These are phyloP conservation scores for Thuja plicata DNA, from an alignment of 83 land plant species.

Conservation along the genomic window DNA sequence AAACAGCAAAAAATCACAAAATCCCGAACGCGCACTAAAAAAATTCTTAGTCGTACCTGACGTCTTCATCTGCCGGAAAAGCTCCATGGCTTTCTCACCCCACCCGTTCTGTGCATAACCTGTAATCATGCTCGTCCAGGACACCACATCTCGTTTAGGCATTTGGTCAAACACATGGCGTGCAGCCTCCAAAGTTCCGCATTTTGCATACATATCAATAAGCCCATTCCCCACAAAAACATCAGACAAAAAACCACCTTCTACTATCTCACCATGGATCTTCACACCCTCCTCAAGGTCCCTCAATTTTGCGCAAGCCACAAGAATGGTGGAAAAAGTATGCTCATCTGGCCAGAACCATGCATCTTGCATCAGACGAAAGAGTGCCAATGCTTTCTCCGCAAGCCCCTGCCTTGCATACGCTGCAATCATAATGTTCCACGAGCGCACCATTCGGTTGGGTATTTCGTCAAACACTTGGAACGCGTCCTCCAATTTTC, in stretches of 20 bases:
- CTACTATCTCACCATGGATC: constrained; percentile 43
- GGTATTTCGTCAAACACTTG: constrained; percentile 41
- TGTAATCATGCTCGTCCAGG: not conserved
- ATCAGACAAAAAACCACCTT: constrained; percentile 32
- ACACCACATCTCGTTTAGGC: not conserved
- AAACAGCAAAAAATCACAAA: not conserved
- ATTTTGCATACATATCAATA: constrained; percentile 12
- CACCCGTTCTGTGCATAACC: constrained; percentile 5
- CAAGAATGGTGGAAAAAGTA: constrained; percentile 36
- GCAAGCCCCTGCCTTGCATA: constrained; percentile 49
- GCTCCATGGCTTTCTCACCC: not conserved
- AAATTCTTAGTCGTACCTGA: not conserved
- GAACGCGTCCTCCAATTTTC: constrained; percentile 49
- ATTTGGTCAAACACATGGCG: constrained; percentile 10
- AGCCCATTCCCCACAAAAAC: constrained; percentile 51
- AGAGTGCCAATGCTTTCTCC: constrained; percentile 46
- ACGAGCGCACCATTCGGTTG: constrained; percentile 42
- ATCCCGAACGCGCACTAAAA: not conserved
- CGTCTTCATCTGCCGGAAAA: constrained; percentile 3
- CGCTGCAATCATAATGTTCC: constrained; percentile 65
- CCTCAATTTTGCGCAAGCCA: constrained; percentile 38
- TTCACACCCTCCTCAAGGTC: constrained; percentile 32
- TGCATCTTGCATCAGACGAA: constrained; percentile 38
- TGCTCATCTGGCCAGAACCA: constrained; percentile 34
- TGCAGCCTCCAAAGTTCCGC: not conserved